Evolutionary conservation across 1,139 yeast species (phyloP), one percentile per base, ranked within the genome.

Genomic region (Debaryomyces fabryi): DNA sequence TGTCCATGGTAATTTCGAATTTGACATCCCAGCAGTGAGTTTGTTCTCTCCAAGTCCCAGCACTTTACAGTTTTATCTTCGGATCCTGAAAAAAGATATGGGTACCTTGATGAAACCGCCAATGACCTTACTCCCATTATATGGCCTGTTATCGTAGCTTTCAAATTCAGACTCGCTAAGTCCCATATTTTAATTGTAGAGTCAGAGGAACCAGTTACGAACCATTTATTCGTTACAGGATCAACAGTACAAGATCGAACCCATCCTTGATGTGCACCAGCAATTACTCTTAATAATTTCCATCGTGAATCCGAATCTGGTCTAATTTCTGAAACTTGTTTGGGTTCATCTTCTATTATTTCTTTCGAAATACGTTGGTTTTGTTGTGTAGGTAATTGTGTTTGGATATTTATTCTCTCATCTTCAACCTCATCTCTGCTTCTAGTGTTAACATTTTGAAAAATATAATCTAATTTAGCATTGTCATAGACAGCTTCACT

Each of bases 11-110:
- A 95, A 58, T 91, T 90, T 48, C 98, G 74, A 13, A 91, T 82
- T 54, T 73, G 78, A 53, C 78, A 71, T 5, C 81, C 81, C 24
- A 71, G 64, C 1, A 68, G 57, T 1, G 89, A 85, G 58, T 83
- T 82, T 57, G 93, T 89, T 58, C 85, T 81, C 65, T 93, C 98
- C 58, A 95, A 73, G 69, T 95, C 99, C 97, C 98, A 95, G 67
- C 98, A 92, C 60, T 91, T 83, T n/a, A 91, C 90, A 35, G 91
- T 80, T 64, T 92, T 92, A 67, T 95, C 99, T 63, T 93, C 98
- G 34, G 97, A 88, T 24, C 95, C 95, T 9, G 95, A 83, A 63
- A 91, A 95, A 69, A 95, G 72, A 65, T 93, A 93, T 0, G 98
- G 97, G 59, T 83, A 90, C 49, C 88, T 72, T 3, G 78, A 69